Base-by-base conservation (phyloP, 169 alveolate genomes). In the Plasmodium gaboni region DNA sequence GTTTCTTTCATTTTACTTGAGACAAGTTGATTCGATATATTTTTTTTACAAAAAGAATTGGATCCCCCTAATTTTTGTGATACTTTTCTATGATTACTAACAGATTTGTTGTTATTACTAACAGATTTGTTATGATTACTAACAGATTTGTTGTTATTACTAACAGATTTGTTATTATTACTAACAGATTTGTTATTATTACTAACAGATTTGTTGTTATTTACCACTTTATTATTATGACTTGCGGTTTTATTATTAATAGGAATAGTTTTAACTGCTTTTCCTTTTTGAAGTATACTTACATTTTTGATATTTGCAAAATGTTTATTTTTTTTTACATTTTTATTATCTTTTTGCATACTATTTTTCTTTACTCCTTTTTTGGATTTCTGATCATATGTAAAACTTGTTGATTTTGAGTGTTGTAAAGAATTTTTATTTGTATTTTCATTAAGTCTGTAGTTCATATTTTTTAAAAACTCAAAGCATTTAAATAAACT, bases 401-500 rank as follows among this genome's bases (percentile, higher is more conserved):
- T 8, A 19, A 65, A 42, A 10, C 78, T 57, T 8, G 89, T 59
- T 6, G 80, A 32, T 2, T 51, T 78, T 4, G 22, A 67, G 26
- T 17, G 26, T 22, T 61, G 22, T 1, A 19, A 42, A 15, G 59
- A n/a, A 26, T 64, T 78, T 28, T 38, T 78, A 55, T 42, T 65
- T 22, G 9, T 9, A 17, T 53, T 70, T 26, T 78, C 89, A 8
- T 15, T 70, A 78, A 64, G 64, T 24, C 5, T 64, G 38, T 69
- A 67, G 32, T 78, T 78, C 55, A 78, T 63, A 32, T 78, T 78
- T 78, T 78, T 78, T 65, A 78, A 78, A 65, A 78, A 78, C 46
- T 78, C 89, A 15, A 64, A 78, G 17, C 89, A 78, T 78, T 78
- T 78, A 50, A 59, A 78, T 65, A 78, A 59, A 28, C 89, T 78